Conservation (phyloP, 2,329 filamentous ascomycete genomes). For the Monosporascus sp. region DNA sequence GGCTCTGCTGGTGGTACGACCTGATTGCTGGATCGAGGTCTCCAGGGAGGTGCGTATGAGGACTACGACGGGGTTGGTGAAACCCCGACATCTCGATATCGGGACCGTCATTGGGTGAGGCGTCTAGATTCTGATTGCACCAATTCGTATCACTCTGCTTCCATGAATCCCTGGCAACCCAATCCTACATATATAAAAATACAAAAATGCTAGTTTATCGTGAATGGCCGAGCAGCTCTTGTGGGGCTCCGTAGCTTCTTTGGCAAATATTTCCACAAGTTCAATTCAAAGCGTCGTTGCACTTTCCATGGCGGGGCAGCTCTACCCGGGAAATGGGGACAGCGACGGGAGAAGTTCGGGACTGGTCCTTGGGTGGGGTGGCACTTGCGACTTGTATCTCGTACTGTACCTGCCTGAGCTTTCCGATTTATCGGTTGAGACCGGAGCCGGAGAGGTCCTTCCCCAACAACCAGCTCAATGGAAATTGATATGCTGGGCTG, state of each 20-base stretch:
- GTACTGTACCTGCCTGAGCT: not conserved
- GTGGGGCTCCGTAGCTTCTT: no score
- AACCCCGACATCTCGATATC: slow-evolving; percentile 19
- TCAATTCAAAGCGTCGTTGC: no score
- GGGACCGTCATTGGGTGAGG: slow-evolving; percentile 13
- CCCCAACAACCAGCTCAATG: slow-evolving; percentile 20
- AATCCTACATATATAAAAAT: no score
- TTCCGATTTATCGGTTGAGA: slow-evolving; percentile 14
- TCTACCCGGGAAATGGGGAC: not conserved
- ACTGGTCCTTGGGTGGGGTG: not conserved
- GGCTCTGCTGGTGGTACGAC: not conserved
- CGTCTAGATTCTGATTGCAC: no score
- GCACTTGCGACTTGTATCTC: no score
- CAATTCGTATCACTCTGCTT: no score
- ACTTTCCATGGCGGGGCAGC: not conserved
- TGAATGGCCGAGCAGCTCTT: no score
- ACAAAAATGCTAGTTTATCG: no score
- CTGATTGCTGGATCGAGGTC: slow-evolving; percentile 2
- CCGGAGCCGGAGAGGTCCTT: slow-evolving; percentile 13
- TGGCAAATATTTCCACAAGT: no score
- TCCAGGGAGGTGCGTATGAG: slow-evolving; percentile 19
- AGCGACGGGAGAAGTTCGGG: not conserved
- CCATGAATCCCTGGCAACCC: no score
- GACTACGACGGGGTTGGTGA: slow-evolving; percentile 21
- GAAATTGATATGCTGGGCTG: slow-evolving; percentile 11